Conservation (phyloP, 305 asterid species). For the Fraxinus xanthoxyloides region DNA sequence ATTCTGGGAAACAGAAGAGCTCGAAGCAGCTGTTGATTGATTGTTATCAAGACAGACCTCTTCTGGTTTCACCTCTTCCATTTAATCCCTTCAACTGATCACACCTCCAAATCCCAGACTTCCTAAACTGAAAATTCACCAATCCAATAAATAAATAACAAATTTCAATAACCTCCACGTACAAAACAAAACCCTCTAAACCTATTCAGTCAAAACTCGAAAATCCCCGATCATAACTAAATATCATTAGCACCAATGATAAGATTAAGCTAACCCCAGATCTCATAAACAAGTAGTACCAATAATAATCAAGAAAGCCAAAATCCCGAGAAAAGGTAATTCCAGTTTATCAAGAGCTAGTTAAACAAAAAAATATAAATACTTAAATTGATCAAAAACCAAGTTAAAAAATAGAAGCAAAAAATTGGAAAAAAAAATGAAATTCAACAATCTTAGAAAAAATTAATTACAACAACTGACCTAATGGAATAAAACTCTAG, state of each 20-base stretch:
- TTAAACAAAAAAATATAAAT: slow-evolving; percentile 20
- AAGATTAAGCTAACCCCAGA: slow-evolving; percentile 43
- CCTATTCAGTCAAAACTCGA: slow-evolving; percentile 17
- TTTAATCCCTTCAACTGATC: slow-evolving; percentile 39
- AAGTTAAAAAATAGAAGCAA: not conserved
- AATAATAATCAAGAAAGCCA: slow-evolving; percentile 22
- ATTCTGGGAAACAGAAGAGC: slow-evolving; percentile 86
- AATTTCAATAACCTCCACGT: not conserved
- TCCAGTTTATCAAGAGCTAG: slow-evolving; percentile 19
- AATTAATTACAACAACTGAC: slow-evolving; percentile 21
- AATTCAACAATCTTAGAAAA: slow-evolving; percentile 28
- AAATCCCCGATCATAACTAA: slow-evolving; percentile 20
- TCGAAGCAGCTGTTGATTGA: slow-evolving; percentile 67
- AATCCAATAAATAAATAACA: not conserved
- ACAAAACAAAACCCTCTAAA: slow-evolving; percentile 13
- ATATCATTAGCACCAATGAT: slow-evolving; percentile 12
- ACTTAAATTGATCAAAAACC: slow-evolving; percentile 34
- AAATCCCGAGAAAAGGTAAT: slow-evolving; percentile 19
- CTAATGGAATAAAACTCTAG: slow-evolving; percentile 37
- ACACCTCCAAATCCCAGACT: slow-evolving; percentile 36
- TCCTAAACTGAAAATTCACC: slow-evolving; percentile 27
- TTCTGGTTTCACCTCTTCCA: slow-evolving; percentile 64
- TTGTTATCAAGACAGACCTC: slow-evolving; percentile 58
- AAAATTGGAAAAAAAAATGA: slow-evolving; percentile 12
- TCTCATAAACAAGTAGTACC: slow-evolving; percentile 36